These are phyloP conservation scores for Gracilaria gracilis DNA, from an alignment of 23 red algal genomes.

Conservation along the genomic window DNA sequence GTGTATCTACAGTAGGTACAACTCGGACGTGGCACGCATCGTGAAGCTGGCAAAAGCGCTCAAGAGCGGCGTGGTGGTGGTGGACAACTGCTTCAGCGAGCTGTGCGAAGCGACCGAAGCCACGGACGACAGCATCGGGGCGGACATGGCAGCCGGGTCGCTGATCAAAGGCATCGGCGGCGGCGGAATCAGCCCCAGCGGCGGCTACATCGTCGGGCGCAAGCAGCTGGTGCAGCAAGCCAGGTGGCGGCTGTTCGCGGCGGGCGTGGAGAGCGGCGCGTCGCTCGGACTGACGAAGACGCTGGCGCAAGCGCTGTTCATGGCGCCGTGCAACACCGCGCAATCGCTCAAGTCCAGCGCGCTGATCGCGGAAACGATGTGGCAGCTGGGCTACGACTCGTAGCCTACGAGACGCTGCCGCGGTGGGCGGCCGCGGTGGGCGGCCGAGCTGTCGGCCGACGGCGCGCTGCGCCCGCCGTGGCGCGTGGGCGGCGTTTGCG, in stretches of 20 bases:
- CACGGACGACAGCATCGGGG: conserved; percentile 57
- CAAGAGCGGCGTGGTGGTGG: conserved; percentile 71
- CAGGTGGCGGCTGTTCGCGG: conserved; percentile 63
- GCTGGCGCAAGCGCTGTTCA: conserved; percentile 82
- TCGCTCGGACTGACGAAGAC: conserved; percentile 68
- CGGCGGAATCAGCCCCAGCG: conserved; percentile 68
- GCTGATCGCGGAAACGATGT: conserved; percentile 69
- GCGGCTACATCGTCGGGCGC: conserved; percentile 81
- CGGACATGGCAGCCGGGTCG: conserved; percentile 85
- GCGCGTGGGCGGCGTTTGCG: conserved; percentile 73
- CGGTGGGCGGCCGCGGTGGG: conserved; percentile 75
- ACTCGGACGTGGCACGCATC: conserved; percentile 55
- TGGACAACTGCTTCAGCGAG: conserved; percentile 95
- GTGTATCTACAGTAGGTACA: too few species aligned
- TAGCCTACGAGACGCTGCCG: too few species aligned
- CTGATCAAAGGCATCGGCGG: conserved; percentile 94
- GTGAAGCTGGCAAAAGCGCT: conserved; percentile 58
- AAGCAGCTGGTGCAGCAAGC: conserved; percentile 68
- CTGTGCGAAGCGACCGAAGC: conserved; percentile 76
- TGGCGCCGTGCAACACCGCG: conserved; percentile 80
- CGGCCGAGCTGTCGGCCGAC: conserved; percentile 86
- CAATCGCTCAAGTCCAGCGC: conserved; percentile 79
- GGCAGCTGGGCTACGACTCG: conserved; percentile 73
- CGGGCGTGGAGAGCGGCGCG: conserved; percentile 82
- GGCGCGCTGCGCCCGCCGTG: conserved; percentile 81